Base-by-base conservation (phyloP, 352 stramenopile species). In the Peronospora destructor region DNA sequence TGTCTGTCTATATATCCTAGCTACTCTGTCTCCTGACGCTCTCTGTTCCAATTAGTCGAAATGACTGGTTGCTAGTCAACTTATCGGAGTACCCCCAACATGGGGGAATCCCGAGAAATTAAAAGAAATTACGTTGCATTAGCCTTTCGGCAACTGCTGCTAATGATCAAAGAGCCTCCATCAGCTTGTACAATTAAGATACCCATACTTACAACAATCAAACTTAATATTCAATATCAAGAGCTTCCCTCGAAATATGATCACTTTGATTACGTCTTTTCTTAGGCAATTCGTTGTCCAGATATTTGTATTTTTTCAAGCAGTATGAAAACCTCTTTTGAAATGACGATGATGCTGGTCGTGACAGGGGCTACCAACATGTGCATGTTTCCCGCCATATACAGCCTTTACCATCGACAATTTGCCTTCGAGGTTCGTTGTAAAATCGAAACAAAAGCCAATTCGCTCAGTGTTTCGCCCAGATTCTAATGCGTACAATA, bases 111-210 rank as follows among this genome's bases (percentile, higher is more conserved):
- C 63, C 76, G 71, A 87, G 69, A 87, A 87, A 87, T 87, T 87
- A 83, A 84, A 85, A 85, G 84, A 70, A 85, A 87, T 85, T 73
- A 87, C 76, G 73, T 83, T 76, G 59, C 50, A 14, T 29, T 61
- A 68, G 58, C 70, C 73, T 87, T 87, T 87, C 76, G 73, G 64
- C 72, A 54, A 80, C 30, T 21, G 19, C 47, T 45, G 16, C 3
- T 2, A 5, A 0, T 0, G 1, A 6, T 6, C 5, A 6, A 6
- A 30, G 5, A 30, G 1, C 1, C 4, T 10, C 1, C 4, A 30
- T 6, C 5, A 10, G 0, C 34, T 11, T 52, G 13, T 50, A 57
- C 0, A 0, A 0, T 1, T 0, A 19, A 29, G 0, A 10, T 7
- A 35, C 35, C 65, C 61, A 40, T 52, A 66, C 61, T 52, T 1